These are phyloP conservation scores for Mollisia scopiformis DNA, from an alignment of 2,329 filamentous ascomycete species.

Conservation along the genomic window DNA sequence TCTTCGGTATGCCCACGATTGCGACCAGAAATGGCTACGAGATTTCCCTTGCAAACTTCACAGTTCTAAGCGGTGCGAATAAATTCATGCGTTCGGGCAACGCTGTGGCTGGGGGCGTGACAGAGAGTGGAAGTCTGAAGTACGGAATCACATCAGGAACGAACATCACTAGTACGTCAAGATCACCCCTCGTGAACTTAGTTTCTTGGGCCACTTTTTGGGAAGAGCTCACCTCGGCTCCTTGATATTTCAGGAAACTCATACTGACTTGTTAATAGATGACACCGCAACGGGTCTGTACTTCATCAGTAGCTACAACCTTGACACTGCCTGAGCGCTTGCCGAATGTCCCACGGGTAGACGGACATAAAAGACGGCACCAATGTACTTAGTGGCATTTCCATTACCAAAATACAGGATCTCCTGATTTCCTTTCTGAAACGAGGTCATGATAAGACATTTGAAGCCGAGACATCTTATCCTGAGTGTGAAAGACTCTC, in stretches of 20 bases:
- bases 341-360: background rate
- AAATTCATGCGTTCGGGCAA: conserved; percentile 44
- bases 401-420: background rate
- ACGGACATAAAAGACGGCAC: too few relatives aligned
- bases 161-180: conserved; percentile 27
- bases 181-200: too few relatives aligned
- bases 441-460: background rate
- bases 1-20: conserved; percentile 66
- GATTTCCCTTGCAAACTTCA: conserved; percentile 71
- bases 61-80: conserved; percentile 64
- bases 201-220: too few relatives aligned
- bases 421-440: background rate
- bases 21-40: conserved; percentile 64
- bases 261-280: too few relatives aligned
- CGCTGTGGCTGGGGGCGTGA: conserved; percentile 40
- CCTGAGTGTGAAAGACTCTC: too few relatives aligned
- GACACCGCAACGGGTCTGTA: conserved; percentile 26
- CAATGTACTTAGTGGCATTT: too few relatives aligned
- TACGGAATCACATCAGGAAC: conserved; percentile 16
- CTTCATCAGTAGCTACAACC: conserved; percentile 18
- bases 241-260: too few relatives aligned
- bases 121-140: conserved; percentile 59
- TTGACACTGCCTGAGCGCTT: conserved; percentile 9
- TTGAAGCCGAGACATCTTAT: too few relatives aligned
- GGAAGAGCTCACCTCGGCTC: too few relatives aligned